Conservation (phyloP, 306 rosid species). For the Quercus wislizeni region DNA sequence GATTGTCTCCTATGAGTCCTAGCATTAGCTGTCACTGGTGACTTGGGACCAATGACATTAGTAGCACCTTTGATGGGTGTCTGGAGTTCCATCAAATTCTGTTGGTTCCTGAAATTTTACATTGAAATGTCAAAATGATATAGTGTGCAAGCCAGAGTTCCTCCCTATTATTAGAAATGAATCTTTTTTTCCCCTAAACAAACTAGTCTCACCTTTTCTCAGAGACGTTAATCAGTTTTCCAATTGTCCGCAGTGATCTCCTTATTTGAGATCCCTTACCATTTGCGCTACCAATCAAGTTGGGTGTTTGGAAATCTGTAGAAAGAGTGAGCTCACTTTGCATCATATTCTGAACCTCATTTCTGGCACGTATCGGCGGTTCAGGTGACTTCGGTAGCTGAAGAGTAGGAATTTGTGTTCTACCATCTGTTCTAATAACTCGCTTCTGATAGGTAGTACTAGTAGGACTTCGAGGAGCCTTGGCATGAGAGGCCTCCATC, state of each 20-base stretch:
- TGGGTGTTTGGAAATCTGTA: conserved; percentile 45
- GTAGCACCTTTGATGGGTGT: conserved; percentile 38
- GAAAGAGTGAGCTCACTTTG: conserved; percentile 26
- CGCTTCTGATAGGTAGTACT: conserved; percentile 41
- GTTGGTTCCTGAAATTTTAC: conserved; percentile 63
- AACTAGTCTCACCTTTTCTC: conserved; percentile 59
- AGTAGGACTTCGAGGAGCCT: conserved; percentile 63
- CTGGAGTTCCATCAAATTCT: conserved; percentile 42
- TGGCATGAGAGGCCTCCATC: conserved; percentile 7
- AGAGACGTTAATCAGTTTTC: conserved; percentile 83
- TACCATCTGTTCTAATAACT: conserved; percentile 31
- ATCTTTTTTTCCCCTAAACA: too few species aligned
- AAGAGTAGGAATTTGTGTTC: conserved; percentile 44
- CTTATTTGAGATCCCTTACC: conserved; percentile 85
- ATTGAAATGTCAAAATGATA: background rate
- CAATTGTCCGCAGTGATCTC: conserved; percentile 83
- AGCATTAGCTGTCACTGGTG: conserved; percentile 41
- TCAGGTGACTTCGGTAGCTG: conserved; percentile 67
- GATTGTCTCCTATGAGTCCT: conserved; percentile 72
- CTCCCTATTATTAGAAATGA: background rate
- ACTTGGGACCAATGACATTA: conserved; percentile 30
- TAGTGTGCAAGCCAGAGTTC: background rate
- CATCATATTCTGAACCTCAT: conserved; percentile 30
- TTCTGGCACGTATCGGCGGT: conserved; percentile 27
- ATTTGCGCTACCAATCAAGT: conserved; percentile 35